phyloP scores from a whole-genome alignment of 768 basidiomycete genomes.

The Albatrellus ellisii region DNA sequence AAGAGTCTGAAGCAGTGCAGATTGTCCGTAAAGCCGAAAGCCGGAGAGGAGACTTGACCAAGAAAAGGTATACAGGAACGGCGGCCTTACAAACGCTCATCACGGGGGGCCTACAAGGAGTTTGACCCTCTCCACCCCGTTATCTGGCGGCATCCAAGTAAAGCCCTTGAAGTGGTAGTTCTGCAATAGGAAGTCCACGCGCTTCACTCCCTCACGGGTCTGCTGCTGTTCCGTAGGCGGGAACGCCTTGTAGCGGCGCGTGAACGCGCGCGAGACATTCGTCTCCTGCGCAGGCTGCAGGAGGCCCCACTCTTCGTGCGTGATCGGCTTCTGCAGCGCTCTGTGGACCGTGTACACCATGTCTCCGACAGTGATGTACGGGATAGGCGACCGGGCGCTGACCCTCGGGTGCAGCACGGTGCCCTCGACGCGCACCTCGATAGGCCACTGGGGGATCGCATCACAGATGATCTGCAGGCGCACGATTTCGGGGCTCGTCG shows the following conservation, averaged over 20 bases:
- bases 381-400: conserved; percentile 6
- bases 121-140: conserved; percentile 9
- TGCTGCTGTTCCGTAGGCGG: conserved; percentile 4
- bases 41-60: no score
- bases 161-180: conserved; percentile 11
- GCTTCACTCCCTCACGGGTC: conserved; percentile 13
- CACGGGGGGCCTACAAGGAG: conserved; percentile 6
- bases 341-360: conserved; percentile 7
- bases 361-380: conserved; percentile 12
- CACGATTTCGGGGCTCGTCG: conserved; percentile 12
- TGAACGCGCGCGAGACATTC: conserved; percentile 13
- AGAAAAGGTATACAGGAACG: no score
- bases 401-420: conserved; percentile 10
- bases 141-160: conserved; percentile 9
- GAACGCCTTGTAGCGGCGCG: conserved; percentile 12
- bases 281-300: conserved; percentile 9
- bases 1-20: no score
- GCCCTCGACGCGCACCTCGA: conserved; percentile 9
- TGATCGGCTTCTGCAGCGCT: conserved; percentile 12
- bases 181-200: conserved; percentile 11
- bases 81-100: neutral
- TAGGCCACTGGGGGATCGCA: conserved; percentile 11
- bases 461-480: conserved; percentile 12
- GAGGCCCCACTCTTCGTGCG: conserved; percentile 13
- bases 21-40: no score